Conservation (phyloP, 768 basidiomycete species). For the Krasilnikovozyma curviuscula region DNA sequence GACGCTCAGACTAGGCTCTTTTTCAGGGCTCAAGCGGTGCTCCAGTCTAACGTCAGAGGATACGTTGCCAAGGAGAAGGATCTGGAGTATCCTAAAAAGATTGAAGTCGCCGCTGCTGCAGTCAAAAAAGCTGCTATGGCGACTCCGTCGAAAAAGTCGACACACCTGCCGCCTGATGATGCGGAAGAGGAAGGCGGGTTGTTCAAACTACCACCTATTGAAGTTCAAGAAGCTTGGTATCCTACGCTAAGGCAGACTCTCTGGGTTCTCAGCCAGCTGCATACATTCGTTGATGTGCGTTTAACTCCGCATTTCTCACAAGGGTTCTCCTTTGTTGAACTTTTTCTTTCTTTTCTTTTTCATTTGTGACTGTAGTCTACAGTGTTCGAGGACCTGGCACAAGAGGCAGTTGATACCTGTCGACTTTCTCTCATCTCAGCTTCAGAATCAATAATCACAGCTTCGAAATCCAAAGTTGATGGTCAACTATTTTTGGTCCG, state of each 20-base stretch:
- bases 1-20: conserved; percentile 90
- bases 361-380: conserved; percentile 39
- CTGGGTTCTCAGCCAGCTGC: conserved; percentile 76
- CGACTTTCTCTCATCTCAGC: conserved; percentile 59
- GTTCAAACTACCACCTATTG: conserved; percentile 49
- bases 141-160: not conserved
- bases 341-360: not conserved
- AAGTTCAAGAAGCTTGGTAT: conserved; percentile 74
- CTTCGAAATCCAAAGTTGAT: conserved; percentile 37
- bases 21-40: conserved; percentile 83
- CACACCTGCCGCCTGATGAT: conserved; percentile 25
- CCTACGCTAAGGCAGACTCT: conserved; percentile 72
- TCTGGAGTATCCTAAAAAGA: conserved; percentile 66
- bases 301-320: not conserved
- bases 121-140: not conserved
- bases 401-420: conserved; percentile 71
- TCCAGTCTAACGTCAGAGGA: conserved; percentile 71
- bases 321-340: not conserved
- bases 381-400: conserved; percentile 90
- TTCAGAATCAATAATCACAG: conserved; percentile 40
- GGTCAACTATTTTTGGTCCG: conserved; percentile 72
- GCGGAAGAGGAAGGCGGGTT: conserved; percentile 29
- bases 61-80: conserved; percentile 54
- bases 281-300: conserved; percentile 75
- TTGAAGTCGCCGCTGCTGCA: conserved; percentile 32